Evolutionary conservation across 805 yeast species (phyloP).

Genomic region (Pichia deserticola): DNA sequence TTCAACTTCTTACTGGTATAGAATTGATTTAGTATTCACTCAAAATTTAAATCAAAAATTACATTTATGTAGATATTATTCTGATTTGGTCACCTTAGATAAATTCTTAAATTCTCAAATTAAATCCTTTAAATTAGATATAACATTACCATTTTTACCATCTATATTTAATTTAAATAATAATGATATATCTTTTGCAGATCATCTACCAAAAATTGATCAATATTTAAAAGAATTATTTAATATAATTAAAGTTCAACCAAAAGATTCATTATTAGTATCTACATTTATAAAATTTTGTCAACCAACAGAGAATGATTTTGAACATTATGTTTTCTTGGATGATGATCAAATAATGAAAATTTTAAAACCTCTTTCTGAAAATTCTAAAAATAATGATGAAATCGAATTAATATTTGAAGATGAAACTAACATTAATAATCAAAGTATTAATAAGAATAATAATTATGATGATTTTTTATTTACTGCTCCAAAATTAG

Average conservation of each 20-base stretch:
- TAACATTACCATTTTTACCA: conserved; percentile 36
- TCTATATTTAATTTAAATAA: conserved; percentile 36
- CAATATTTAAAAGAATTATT: conserved; percentile 31
- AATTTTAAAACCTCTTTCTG: conserved; percentile 6
- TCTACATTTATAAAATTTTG: conserved; percentile 3
- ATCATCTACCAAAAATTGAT: conserved; percentile 27
- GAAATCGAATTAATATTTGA: neutral
- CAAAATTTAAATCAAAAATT: conserved; percentile 25
- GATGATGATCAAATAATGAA: conserved; percentile 13
- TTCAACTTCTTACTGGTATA: conserved; percentile 37
- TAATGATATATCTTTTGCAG: neutral
- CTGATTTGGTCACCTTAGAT: conserved; percentile 44
- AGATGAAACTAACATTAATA: neutral
- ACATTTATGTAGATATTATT: conserved; percentile 41
- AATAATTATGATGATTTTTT: neutral
- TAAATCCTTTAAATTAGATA: conserved; percentile 19
- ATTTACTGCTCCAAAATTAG: neutral
- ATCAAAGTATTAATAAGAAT: neutral
- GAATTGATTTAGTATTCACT: conserved; percentile 31
- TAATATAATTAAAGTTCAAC: neutral
- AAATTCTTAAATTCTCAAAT: conserved; percentile 9
- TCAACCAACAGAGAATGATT: conserved; percentile 9
- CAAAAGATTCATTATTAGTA: neutral
- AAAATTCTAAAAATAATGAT: neutral
- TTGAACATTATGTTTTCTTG: conserved; percentile 26